Percentiles rank a stretch among this genome's conserved stretches.
phyloP scores from a whole-genome alignment of 805 yeast species.

The Ogataea ganodermae region DNA sequence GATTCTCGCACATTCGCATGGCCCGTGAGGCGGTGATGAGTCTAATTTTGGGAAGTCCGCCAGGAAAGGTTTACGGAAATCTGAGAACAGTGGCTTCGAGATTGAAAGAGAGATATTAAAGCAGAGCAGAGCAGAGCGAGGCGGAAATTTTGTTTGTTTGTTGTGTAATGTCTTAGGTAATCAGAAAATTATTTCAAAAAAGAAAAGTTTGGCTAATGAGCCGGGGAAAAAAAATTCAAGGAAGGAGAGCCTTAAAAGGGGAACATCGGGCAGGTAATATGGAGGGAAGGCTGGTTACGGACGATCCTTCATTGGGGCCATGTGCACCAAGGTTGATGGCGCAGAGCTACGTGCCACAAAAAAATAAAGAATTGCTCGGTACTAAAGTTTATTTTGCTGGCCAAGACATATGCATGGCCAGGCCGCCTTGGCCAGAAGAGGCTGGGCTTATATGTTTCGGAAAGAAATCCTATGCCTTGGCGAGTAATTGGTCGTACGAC shows the following conservation, averaged over 20 bases:
- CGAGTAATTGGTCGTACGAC: not conserved
- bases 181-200: not conserved
- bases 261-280: no score
- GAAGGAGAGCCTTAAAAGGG: not conserved
- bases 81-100: conserved; percentile 95
- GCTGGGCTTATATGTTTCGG: no score
- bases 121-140: not conserved
- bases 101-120: conserved; percentile 88
- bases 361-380: no score
- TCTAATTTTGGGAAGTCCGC: conserved; percentile 95
- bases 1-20: conserved; percentile 94
- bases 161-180: not conserved
- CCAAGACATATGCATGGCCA: not conserved
- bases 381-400: not conserved
- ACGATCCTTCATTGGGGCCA: no score
- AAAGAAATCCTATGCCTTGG: no score
- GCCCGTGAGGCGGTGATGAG: conserved; percentile 98
- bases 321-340: no score
- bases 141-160: no score
- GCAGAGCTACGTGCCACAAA: no score
- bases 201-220: not conserved
- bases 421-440: no score
- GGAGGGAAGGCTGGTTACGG: no score
- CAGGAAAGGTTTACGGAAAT: conserved; percentile 97
- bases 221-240: not conserved